These are phyloP conservation scores for Coemansia sp. DNA, from an alignment of 371 early-diverging fungal genomes.

Conservation along the genomic window DNA sequence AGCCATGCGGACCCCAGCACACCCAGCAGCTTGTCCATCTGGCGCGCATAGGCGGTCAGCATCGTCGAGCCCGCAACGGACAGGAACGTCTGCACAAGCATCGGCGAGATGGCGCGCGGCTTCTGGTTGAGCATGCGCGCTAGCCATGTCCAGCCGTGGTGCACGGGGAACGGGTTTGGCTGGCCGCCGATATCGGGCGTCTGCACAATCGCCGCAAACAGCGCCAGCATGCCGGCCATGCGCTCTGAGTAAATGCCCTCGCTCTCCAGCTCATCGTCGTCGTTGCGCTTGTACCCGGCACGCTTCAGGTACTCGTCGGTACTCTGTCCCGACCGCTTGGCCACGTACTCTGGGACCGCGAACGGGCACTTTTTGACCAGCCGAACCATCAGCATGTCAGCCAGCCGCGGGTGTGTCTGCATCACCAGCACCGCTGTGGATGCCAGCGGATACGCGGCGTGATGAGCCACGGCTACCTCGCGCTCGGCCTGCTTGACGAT, in stretches of 20 bases:
- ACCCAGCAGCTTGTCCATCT: conserved; percentile 31
- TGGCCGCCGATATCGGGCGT: conserved; percentile 52
- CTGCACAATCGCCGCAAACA: conserved; percentile 78
- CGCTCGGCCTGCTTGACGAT: conserved; percentile 74
- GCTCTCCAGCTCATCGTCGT: conserved; percentile 56
- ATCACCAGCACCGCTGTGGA: conserved; percentile 64
- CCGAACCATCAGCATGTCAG: conserved; percentile 69
- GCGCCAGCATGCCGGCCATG: conserved; percentile 70
- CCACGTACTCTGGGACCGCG: conserved; percentile 65
- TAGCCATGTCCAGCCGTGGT: conserved; percentile 79
- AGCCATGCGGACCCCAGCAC: conserved; percentile 21
- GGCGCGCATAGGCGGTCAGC: conserved; percentile 33
- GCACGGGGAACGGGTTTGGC: conserved; percentile 59
- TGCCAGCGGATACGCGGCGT: conserved; percentile 73
- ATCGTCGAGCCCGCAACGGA: conserved; percentile 53
- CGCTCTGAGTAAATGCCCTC: conserved; percentile 66
- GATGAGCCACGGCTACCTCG: conserved; percentile 64
- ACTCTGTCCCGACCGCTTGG: conserved; percentile 42
- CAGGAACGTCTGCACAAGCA: conserved; percentile 64
- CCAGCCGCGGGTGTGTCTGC: conserved; percentile 59
- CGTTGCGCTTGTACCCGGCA: conserved; percentile 57
- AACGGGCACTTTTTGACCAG: conserved; percentile 78
- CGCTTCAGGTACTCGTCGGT: conserved; percentile 48
- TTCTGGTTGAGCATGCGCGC: conserved; percentile 74
- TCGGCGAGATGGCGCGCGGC: conserved; percentile 70